A percentile compares a stretch with the other conserved stretches of the same genome.
Evolutionary conservation across 371 early-diverging fungal species (phyloP).

Genomic region (Cladochytrium tenue): DNA sequence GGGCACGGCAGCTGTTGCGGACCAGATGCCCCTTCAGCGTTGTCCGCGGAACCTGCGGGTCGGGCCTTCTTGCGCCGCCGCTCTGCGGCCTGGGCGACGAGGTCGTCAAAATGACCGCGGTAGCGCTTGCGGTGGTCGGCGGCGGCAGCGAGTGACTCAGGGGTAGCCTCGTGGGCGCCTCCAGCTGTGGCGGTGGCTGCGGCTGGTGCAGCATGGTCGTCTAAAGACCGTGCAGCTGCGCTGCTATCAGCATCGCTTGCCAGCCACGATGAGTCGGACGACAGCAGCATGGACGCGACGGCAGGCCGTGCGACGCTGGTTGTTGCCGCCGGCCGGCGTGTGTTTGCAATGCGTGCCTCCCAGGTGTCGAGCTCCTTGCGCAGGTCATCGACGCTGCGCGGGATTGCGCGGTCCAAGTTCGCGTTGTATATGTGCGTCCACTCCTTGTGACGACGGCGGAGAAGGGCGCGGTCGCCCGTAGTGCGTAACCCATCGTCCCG

Average conservation of each 20-base stretch:
- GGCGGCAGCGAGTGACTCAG: not conserved
- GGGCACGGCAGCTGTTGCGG: no score
- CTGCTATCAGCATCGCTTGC: no score
- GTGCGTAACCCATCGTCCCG: constrained; percentile 31
- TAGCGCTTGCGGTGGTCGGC: not conserved
- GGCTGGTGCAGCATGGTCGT: no score
- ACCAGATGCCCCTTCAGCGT: no score
- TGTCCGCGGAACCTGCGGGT: no score
- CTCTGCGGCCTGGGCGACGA: not conserved
- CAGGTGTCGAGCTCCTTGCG: constrained; percentile 24
- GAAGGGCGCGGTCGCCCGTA: constrained; percentile 23
- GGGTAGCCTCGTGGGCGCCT: not conserved
- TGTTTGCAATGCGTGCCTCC: no score
- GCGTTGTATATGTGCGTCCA: constrained; percentile 36
- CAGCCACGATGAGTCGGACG: no score
- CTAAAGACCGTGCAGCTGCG: no score
- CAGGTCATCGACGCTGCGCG: constrained; percentile 12
- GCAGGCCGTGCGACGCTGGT: no score
- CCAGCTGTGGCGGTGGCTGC: no score
- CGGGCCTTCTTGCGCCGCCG: not conserved
- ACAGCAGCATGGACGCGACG: no score
- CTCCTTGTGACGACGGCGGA: constrained; percentile 33
- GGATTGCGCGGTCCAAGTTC: constrained; percentile 26
- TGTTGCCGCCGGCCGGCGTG: no score
- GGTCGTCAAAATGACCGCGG: constrained; percentile 1